Percentiles rank a stretch among this genome's conserved stretches.
Evolutionary conservation across 2,329 filamentous ascomycete genomes (phyloP).

Genomic region (Colletotrichum lini): DNA sequence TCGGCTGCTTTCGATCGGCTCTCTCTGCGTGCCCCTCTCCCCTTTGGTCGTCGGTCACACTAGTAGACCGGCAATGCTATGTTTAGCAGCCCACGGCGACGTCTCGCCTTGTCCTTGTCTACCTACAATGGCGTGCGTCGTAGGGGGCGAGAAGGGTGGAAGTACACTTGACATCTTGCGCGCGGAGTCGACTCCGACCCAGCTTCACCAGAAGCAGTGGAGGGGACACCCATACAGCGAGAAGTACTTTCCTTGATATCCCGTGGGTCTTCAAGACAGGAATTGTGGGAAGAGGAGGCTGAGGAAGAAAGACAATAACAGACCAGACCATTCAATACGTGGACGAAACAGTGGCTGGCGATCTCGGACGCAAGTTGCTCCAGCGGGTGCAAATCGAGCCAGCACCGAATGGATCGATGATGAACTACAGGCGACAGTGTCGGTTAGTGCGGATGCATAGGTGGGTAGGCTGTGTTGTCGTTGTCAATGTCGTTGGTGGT

Average conservation of each 20-base stretch:
- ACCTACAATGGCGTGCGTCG: constrained; percentile 9
- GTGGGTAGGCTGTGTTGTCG: constrained; percentile 11
- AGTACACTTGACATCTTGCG: neutral
- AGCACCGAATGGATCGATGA: constrained; percentile 21
- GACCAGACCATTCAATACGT: constrained; percentile 11
- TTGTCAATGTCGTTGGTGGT: constrained; percentile 6
- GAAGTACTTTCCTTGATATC: neutral
- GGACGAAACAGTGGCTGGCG: constrained; percentile 19
- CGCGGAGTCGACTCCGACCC: constrained; percentile 14
- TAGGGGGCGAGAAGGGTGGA: neutral
- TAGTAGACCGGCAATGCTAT: constrained; percentile 4
- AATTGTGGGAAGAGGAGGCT: constrained; percentile 18
- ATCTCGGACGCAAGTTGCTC: constrained; percentile 7
- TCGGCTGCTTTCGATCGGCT: constrained; percentile 16
- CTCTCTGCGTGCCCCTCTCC: constrained; percentile 13
- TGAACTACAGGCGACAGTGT: constrained; percentile 5
- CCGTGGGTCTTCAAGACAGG: constrained; percentile 13
- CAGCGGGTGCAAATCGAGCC: constrained; percentile 19
- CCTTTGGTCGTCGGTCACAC: constrained; percentile 28
- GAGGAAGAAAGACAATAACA: neutral
- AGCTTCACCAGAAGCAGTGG: neutral
- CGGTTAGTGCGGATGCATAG: neutral
- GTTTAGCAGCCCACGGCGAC: constrained; percentile 9
- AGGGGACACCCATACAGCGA: neutral
- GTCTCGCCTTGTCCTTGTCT: constrained; percentile 25